Evolutionary conservation across 768 basidiomycete genomes (phyloP).

Genomic region (Boletus rubescentipes): DNA sequence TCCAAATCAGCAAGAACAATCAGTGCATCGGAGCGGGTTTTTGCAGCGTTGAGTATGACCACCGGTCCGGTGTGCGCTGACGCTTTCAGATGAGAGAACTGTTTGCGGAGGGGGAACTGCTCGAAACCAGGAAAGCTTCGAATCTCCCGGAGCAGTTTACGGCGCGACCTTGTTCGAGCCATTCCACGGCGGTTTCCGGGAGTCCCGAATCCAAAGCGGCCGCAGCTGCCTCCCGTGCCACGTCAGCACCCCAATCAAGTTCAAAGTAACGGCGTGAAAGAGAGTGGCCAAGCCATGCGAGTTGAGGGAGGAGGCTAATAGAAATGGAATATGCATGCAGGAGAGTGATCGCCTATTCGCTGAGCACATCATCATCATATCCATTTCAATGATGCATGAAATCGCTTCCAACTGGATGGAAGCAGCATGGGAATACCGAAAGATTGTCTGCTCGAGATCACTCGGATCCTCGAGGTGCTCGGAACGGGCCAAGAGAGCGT

Average conservation of each 20-base stretch:
- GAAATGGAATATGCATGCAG: slow-evolving; percentile 20
- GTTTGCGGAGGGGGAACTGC: background rate
- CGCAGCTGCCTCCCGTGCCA: slow-evolving; percentile 26
- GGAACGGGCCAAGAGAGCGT: background rate
- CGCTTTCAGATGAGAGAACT: background rate
- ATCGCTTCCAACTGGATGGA: background rate
- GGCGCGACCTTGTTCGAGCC: slow-evolving; percentile 15
- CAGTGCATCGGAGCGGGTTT: slow-evolving; percentile 33
- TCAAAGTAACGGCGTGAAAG: slow-evolving; percentile 15
- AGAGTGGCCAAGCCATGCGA: slow-evolving; percentile 16
- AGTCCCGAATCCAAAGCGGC: slow-evolving; percentile 13
- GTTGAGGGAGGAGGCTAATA: slow-evolving; percentile 19
- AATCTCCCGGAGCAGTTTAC: background rate
- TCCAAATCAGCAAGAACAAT: slow-evolving; percentile 3
- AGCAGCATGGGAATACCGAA: slow-evolving; percentile 1
- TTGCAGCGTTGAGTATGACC: background rate
- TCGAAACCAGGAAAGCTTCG: slow-evolving; percentile 2
- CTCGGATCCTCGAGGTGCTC: background rate
- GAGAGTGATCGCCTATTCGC: slow-evolving; percentile 5
- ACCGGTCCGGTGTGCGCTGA: background rate
- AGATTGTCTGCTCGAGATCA: background rate
- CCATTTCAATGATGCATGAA: slow-evolving; percentile 8
- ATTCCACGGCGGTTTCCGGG: slow-evolving; percentile 6
- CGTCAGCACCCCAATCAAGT: slow-evolving; percentile 4
- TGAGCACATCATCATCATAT: slow-evolving; percentile 3